Percentiles rank a stretch among this genome's conserved stretches.
Evolutionary conservation across 352 stramenopile genomes (phyloP).

Genomic region (Elongisporangium undulatum): DNA sequence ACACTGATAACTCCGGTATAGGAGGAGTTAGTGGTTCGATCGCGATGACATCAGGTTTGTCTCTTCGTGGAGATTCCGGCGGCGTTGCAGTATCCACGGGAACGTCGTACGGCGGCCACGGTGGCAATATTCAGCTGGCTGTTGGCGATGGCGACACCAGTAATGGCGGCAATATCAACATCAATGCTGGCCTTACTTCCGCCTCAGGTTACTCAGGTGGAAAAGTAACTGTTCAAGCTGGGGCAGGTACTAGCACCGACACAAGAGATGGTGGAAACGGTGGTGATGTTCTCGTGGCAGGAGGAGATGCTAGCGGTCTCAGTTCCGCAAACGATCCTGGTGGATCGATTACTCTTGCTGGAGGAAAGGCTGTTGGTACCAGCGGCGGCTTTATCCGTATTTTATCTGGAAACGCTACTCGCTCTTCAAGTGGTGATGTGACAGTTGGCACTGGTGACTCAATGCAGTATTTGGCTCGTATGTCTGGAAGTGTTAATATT

Average conservation of each 20-base stretch:
- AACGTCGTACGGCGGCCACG: conserved; percentile 40
- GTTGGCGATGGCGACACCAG: conserved; percentile 52
- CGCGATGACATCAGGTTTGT: conserved; percentile 48
- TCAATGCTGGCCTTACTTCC: conserved; percentile 60
- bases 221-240: conserved; percentile 36
- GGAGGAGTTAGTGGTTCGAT: conserved; percentile 77
- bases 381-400: conserved; percentile 54
- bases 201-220: conserved; percentile 35
- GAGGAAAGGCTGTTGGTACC: conserved; percentile 41
- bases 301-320: conserved; percentile 51
- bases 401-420: conserved; percentile 46
- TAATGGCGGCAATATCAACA: conserved; percentile 61
- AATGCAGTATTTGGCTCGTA: conserved; percentile 22
- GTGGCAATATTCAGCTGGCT: conserved; percentile 56
- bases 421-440: conserved; percentile 58
- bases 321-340: conserved; percentile 32
- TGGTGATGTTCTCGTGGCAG: conserved; percentile 59
- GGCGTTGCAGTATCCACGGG: conserved; percentile 66
- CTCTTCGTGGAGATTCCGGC: conserved; percentile 60
- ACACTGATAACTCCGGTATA: conserved; percentile 67
- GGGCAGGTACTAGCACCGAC: conserved; percentile 37
- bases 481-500: conserved; percentile 43
- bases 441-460: conserved; percentile 49
- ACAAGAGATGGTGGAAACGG: conserved; percentile 57
- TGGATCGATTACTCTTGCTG: conserved; percentile 39